Conservation (phyloP, 768 basidiomycete genomes). For the Myochromella boudieri region DNA sequence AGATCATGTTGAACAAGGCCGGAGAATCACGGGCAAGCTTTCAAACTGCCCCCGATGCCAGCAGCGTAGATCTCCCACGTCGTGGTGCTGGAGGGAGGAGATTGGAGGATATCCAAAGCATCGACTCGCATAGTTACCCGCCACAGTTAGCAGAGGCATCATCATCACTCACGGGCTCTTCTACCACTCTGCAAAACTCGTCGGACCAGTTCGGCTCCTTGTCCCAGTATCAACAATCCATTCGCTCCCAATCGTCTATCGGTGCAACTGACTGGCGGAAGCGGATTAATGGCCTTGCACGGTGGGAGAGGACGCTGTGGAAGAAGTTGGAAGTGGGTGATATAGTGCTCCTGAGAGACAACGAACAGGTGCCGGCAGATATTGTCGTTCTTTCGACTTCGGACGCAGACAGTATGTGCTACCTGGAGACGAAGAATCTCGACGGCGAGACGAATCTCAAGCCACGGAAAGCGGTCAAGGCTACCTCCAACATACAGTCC, state of each 20-base stretch:
- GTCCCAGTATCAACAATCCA: constrained; percentile 55
- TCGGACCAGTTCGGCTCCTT: constrained; percentile 39
- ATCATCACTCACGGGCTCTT: constrained; percentile 34
- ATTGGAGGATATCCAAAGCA: constrained; percentile 68
- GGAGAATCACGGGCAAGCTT: constrained; percentile 40
- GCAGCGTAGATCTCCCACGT: constrained; percentile 38
- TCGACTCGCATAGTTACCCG: constrained; percentile 67
- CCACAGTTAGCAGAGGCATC: constrained; percentile 40
- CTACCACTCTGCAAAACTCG: constrained; percentile 28
- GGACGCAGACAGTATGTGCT: constrained; percentile 89
- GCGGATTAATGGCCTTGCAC: constrained; percentile 65
- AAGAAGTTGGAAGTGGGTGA: constrained; percentile 99
- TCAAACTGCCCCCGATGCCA: constrained; percentile 34
- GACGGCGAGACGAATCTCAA: constrained; percentile 99
- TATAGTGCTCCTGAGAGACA: constrained; percentile 83
- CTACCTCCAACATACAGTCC: constrained; percentile 70
- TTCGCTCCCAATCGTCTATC: constrained; percentile 52
- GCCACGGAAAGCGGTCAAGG: constrained; percentile 72
- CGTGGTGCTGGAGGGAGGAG: constrained; percentile 48
- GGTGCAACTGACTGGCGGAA: constrained; percentile 85
- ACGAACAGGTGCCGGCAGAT: constrained; percentile 97
- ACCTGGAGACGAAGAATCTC: constrained; percentile 96
- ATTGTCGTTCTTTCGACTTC: constrained; percentile 91
- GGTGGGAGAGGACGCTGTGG: constrained; percentile 97
- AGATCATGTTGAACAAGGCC: constrained; percentile 60